These are phyloP conservation scores for Chlamydomonas sphaeroides DNA, from an alignment of 139 green algal species.

Conservation along the genomic window DNA sequence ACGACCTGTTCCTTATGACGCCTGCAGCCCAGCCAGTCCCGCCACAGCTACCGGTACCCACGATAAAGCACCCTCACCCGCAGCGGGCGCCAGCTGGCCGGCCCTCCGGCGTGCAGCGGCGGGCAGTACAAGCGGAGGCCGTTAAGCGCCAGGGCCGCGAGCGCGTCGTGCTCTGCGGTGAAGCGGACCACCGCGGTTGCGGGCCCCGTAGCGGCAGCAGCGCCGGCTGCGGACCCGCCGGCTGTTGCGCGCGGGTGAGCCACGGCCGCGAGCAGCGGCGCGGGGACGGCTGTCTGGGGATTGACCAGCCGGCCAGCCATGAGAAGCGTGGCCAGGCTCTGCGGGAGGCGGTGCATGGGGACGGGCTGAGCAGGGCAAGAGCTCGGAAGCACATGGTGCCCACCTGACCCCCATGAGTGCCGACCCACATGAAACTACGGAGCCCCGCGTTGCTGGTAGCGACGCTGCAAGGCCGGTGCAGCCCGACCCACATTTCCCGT, in stretches of 20 bases:
- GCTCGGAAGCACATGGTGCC: no score
- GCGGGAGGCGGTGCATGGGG: not conserved
- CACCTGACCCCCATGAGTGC: no score
- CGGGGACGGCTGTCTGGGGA: conserved; percentile 1
- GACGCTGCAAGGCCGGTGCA: not conserved
- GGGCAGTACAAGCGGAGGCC: conserved; percentile 14
- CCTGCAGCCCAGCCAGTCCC: no score
- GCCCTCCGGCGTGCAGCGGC: not conserved
- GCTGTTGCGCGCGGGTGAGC: not conserved
- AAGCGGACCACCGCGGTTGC: conserved; percentile 4
- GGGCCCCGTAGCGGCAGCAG: not conserved
- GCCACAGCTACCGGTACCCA: not conserved
- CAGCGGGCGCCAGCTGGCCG: conserved; percentile 9
- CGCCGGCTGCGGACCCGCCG: not conserved
- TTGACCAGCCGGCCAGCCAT: not conserved
- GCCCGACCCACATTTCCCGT: not conserved
- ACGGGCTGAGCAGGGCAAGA: not conserved
- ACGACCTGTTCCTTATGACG: no score
- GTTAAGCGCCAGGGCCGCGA: not conserved
- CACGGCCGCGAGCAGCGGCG: conserved; percentile 15
- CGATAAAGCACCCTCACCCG: not conserved
- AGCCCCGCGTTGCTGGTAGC: not conserved
- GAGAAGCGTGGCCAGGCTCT: conserved; percentile 18
- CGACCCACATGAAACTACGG: no score
- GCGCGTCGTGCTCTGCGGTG: not conserved